A percentile compares a stretch with the other conserved stretches of the same genome.
These are phyloP conservation scores for Stagonosporopsis cucurbitacearum DNA, from an alignment of 2,329 filamentous ascomycete genomes.

Conservation along the genomic window DNA sequence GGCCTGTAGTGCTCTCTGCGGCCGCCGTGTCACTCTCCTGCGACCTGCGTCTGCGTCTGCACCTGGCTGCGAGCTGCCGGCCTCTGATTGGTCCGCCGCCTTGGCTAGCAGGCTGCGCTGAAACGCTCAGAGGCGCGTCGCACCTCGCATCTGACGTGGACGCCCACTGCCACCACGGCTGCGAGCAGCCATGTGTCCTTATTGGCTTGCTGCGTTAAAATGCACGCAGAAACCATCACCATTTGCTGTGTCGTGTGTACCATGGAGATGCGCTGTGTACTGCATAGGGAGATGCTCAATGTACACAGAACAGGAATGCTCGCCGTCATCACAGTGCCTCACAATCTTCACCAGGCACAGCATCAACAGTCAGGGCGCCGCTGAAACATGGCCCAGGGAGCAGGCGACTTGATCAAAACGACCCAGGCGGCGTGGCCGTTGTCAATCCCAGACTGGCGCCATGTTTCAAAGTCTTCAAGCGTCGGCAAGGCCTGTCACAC, in stretches of 20 bases:
- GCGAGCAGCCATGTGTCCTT: constrained; percentile 15
- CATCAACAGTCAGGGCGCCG: not conserved
- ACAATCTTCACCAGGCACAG: too few relatives aligned
- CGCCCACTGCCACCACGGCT: constrained; percentile 10
- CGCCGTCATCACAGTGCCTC: too few relatives aligned
- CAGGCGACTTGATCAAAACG: constrained; percentile 8
- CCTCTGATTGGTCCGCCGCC: constrained; percentile 34
- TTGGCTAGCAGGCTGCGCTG: constrained; percentile 22
- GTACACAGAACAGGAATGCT: too few relatives aligned
- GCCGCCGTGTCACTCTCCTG: constrained; percentile 8
- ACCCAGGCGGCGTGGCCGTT: constrained; percentile 23
- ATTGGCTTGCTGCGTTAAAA: constrained; percentile 16
- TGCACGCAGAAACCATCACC: not conserved
- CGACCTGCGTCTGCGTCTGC: constrained; percentile 4
- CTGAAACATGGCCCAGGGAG: constrained; percentile 26
- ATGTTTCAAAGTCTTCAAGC: constrained; percentile 32
- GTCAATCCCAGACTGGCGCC: constrained; percentile 34
- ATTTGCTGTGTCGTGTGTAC: too few relatives aligned
- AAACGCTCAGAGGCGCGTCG: constrained; percentile 43
- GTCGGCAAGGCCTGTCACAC: constrained; percentile 1
- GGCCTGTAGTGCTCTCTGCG: constrained; percentile 8
- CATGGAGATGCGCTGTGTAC: too few relatives aligned
- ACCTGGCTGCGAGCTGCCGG: constrained; percentile 12
- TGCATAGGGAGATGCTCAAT: not conserved
- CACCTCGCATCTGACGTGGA: constrained; percentile 40